A percentile compares a stretch with the other conserved stretches of the same genome.
phyloP scores from a whole-genome alignment of 768 basidiomycete species.

The Boletus speciosus region DNA sequence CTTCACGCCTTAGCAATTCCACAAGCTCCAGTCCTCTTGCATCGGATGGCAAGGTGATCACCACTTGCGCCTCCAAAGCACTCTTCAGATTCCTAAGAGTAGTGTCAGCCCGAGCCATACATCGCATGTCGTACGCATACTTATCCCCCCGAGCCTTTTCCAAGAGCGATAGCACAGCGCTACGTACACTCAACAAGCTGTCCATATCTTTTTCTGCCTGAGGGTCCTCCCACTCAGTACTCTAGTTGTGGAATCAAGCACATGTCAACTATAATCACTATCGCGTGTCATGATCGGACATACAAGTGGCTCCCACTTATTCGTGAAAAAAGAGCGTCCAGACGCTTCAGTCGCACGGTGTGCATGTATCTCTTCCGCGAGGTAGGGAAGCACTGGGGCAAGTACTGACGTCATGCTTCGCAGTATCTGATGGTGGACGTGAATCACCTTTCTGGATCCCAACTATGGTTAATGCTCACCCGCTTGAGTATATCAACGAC shows the following conservation, averaged over 20 bases:
- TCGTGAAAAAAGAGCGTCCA: conserved; percentile 61
- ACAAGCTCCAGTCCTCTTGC: conserved; percentile 28
- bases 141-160: conserved; percentile 76
- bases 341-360: conserved; percentile 16
- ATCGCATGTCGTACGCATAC: conserved; percentile 38
- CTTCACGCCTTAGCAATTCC: conserved; percentile 45
- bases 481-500: conserved; percentile 70
- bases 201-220: conserved; percentile 61
- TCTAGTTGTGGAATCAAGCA: conserved; percentile 33
- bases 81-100: conserved; percentile 63
- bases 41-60: conserved; percentile 51
- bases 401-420: conserved; percentile 64
- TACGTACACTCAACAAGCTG: conserved; percentile 56
- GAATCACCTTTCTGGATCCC: not conserved
- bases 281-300: conserved; percentile 20
- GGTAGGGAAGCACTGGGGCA: conserved; percentile 85
- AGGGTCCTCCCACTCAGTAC: conserved; percentile 57
- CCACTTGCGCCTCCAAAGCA: conserved; percentile 73
- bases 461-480: conserved; percentile 36
- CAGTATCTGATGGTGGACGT: conserved; percentile 46
- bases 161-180: conserved; percentile 58
- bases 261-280: not conserved
- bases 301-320: conserved; percentile 69
- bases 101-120: not conserved
- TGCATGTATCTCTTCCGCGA: conserved; percentile 81